These are phyloP conservation scores for Amesomyces nigricolor DNA, from an alignment of 2,329 filamentous ascomycete species.

Conservation along the genomic window DNA sequence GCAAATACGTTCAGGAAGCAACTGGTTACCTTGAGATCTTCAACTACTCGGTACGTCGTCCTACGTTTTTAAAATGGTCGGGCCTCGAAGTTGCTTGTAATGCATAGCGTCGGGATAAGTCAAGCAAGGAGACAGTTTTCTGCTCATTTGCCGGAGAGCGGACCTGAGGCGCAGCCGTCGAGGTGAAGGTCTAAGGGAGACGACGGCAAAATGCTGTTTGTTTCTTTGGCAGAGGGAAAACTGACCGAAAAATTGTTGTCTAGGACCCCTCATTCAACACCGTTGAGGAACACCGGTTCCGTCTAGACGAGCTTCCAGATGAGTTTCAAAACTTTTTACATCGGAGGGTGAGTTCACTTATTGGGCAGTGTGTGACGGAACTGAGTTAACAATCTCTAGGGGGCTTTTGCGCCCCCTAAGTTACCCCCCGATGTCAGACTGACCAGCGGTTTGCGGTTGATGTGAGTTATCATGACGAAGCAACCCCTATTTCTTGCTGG, in stretches of 20 bases:
- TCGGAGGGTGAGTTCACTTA: constrained; percentile 38
- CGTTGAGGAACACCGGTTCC: constrained; percentile 47
- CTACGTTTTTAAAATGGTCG: too few relatives aligned
- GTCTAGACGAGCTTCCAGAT: constrained; percentile 48
- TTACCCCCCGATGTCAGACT: constrained; percentile 40
- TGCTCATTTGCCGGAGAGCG: too few relatives aligned
- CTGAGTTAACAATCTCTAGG: constrained; percentile 33
- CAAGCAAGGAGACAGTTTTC: too few relatives aligned
- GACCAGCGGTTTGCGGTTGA: constrained; percentile 47
- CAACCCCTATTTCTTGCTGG: constrained; percentile 2
- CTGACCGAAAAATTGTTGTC: constrained; percentile 5
- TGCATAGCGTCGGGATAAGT: too few relatives aligned
- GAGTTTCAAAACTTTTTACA: constrained; percentile 55
- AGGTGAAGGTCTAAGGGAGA: neutral
- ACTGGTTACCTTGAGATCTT: constrained; percentile 54
- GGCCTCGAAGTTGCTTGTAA: too few relatives aligned
- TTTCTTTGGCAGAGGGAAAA: neutral
- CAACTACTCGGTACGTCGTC: constrained; percentile 51
- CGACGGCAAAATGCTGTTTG: neutral
- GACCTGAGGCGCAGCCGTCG: neutral
- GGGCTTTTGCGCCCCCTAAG: constrained; percentile 46
- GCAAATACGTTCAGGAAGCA: constrained; percentile 44
- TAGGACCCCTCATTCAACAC: constrained; percentile 48
- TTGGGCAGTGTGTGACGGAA: neutral
- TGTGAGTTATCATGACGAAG: constrained; percentile 39